A percentile compares a stretch with the other conserved stretches of the same genome.
Evolutionary conservation across 2,329 filamentous ascomycete genomes (phyloP).

Genomic region (Pochonia chlamydosporia): DNA sequence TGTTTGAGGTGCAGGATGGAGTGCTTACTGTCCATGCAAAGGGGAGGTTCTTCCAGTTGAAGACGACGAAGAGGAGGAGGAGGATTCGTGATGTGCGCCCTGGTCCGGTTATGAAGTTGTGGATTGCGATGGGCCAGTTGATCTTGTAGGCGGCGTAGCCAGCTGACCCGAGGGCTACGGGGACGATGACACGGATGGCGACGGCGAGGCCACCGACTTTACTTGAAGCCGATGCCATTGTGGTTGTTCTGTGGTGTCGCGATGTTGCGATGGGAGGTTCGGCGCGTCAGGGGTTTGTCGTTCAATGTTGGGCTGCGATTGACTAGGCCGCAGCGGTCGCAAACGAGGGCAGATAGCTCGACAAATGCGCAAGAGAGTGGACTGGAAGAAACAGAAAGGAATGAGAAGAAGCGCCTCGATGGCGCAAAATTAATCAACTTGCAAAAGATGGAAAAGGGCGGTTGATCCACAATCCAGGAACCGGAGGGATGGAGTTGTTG

Average conservation of each 20-base stretch:
- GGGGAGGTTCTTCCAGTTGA: slow-evolving; percentile 71
- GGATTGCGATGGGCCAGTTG: slow-evolving; percentile 32
- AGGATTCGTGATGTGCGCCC: slow-evolving; percentile 47
- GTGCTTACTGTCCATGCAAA: slow-evolving; percentile 67
- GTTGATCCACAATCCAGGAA: too few relatives aligned
- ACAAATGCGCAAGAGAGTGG: not conserved
- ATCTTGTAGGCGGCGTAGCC: slow-evolving; percentile 42
- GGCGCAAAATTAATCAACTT: too few relatives aligned
- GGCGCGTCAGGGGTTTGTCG: not conserved
- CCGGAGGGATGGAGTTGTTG: too few relatives aligned
- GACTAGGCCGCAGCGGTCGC: too few relatives aligned
- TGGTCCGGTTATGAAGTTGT: slow-evolving; percentile 46
- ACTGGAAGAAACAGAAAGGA: not conserved
- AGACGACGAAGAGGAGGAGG: slow-evolving; percentile 48
- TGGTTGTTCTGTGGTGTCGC: slow-evolving; percentile 17
- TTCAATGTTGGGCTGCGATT: too few relatives aligned
- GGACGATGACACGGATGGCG: slow-evolving; percentile 34
- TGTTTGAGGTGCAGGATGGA: not conserved
- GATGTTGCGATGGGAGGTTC: not conserved
- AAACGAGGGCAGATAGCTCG: too few relatives aligned
- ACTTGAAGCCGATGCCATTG: slow-evolving; percentile 25
- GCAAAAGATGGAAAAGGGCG: too few relatives aligned
- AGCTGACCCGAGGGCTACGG: slow-evolving; percentile 33
- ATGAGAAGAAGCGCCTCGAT: too few relatives aligned
- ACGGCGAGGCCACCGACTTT: slow-evolving; percentile 27